A percentile compares a stretch with the other conserved stretches of the same genome.
Conservation (phyloP, 192 early-diverging fungal species). For the Coemansia interrupta region DNA sequence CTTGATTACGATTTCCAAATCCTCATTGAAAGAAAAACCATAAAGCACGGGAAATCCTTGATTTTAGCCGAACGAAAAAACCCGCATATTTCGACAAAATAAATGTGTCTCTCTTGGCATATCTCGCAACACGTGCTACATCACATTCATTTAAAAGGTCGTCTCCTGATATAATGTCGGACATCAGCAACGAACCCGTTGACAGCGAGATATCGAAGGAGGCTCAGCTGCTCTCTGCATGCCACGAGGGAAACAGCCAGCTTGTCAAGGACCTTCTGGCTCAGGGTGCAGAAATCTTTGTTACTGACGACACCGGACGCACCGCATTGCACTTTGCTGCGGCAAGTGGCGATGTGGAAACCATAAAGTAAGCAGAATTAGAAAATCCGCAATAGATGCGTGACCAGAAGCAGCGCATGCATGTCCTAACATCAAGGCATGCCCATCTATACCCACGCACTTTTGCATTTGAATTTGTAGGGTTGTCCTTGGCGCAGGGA, state of each 20-base stretch:
- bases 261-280: constrained; percentile 50
- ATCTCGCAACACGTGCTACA: too few species aligned
- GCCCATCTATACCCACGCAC: background rate
- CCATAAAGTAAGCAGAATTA: constrained; percentile 53
- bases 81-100: too few species aligned
- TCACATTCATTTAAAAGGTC: background rate
- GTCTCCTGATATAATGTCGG: constrained; percentile 3
- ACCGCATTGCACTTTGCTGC: constrained; percentile 71
- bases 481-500: constrained; percentile 58
- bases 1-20: too few species aligned
- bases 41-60: too few species aligned
- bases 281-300: constrained; percentile 57
- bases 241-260: constrained; percentile 38
- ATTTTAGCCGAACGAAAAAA: too few species aligned
- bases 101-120: too few species aligned
- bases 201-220: constrained; percentile 20
- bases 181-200: constrained; percentile 6
- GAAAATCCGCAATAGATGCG: too few species aligned
- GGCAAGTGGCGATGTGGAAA: constrained; percentile 60
- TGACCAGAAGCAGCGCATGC: too few species aligned
- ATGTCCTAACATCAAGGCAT: too few species aligned
- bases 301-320: constrained; percentile 55
- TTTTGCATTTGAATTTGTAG: constrained; percentile 10
- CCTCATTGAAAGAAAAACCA: too few species aligned
- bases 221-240: constrained; percentile 41